Evolutionary conservation across 305 asterid species (phyloP).

Genomic region (Fraxinus albicans): DNA sequence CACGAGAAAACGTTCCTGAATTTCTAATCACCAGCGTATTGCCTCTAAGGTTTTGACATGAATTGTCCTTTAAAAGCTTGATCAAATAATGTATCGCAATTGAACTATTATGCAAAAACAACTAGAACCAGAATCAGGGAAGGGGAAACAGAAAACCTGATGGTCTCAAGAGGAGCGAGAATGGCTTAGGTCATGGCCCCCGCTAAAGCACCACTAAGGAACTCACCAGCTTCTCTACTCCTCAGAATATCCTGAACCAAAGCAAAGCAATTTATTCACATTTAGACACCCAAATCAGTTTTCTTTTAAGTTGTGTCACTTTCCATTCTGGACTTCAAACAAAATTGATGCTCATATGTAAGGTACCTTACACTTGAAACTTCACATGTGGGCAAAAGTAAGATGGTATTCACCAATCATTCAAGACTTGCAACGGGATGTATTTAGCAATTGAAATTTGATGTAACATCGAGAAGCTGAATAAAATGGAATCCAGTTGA

Average conservation of each 20-base stretch:
- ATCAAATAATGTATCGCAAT: no score
- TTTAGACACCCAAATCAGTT: slow-evolving; percentile 10
- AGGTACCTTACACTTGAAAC: neutral
- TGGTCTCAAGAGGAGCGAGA: slow-evolving; percentile 96
- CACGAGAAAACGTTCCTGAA: neutral
- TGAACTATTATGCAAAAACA: neutral
- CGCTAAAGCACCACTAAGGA: slow-evolving; percentile 91
- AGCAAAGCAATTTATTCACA: slow-evolving; percentile 15
- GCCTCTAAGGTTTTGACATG: neutral
- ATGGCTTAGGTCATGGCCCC: slow-evolving; percentile 98
- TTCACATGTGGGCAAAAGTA: slow-evolving; percentile 3
- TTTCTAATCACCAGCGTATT: neutral
- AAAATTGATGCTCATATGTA: neutral
- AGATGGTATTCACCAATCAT: neutral
- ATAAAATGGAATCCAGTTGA: neutral
- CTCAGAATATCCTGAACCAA: slow-evolving; percentile 53
- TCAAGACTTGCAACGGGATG: neutral
- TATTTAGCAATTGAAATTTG: neutral
- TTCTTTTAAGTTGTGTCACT: neutral
- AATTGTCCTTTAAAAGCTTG: neutral
- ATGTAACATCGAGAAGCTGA: neutral
- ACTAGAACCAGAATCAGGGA: neutral
- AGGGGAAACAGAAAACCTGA: slow-evolving; percentile 51
- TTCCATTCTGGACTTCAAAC: neutral
- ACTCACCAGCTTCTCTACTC: slow-evolving; percentile 82